Evolutionary conservation across 768 basidiomycete genomes (phyloP).

Genomic region (Pulveroboletus ravenelii): DNA sequence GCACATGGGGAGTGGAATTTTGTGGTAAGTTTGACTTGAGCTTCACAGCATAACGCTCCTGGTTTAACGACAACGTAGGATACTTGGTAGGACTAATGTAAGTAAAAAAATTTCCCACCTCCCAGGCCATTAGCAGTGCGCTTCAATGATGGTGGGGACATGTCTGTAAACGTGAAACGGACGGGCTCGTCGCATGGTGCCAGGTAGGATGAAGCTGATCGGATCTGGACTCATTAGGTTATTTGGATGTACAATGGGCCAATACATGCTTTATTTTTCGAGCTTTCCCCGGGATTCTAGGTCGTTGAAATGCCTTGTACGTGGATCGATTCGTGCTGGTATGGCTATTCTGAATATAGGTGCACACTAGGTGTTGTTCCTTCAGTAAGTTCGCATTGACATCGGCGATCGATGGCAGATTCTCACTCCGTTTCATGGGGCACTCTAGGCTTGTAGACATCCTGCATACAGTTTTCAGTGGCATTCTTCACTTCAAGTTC

Average conservation of each 20-base stretch:
- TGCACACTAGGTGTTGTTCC: neutral
- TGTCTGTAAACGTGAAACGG: neutral
- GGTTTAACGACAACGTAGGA: neutral
- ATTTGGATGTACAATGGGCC: constrained; percentile 10
- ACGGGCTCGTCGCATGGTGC: neutral
- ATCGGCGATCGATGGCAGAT: neutral
- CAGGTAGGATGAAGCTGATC: neutral
- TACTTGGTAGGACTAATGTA: constrained; percentile 2
- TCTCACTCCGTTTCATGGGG: neutral
- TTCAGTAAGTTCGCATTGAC: neutral
- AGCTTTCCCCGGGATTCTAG: constrained; percentile 6
- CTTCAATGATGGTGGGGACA: neutral
- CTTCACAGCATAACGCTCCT: neutral
- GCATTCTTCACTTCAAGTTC: neutral
- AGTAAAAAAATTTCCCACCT: neutral
- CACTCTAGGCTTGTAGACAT: neutral
- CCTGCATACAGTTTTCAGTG: neutral
- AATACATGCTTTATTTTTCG: constrained; percentile 6
- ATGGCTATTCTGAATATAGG: neutral
- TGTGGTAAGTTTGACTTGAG: constrained; percentile 1
- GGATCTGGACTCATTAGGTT: neutral
- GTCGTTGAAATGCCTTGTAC: constrained; percentile 6
- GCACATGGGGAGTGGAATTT: neutral
- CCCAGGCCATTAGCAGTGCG: neutral
- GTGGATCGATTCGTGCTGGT: neutral